Base-by-base conservation (phyloP, 352 stramenopile genomes). In the Pythium phragmiticola region DNA sequence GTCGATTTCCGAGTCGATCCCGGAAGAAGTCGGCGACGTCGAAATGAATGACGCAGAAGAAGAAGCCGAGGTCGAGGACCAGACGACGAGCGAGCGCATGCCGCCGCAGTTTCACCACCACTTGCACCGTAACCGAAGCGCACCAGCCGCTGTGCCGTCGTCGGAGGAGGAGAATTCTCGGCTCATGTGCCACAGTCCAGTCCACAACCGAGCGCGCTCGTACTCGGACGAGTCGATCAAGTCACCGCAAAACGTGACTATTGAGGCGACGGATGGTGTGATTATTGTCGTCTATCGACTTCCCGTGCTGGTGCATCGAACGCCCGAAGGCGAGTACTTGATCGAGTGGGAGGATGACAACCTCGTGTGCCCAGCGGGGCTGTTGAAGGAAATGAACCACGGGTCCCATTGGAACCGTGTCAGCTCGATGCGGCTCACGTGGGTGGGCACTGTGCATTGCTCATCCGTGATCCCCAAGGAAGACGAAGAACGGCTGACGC, bases 211-310 rank as follows among this genome's bases (percentile, higher is more conserved):
- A 28, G 60, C 65, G 19, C 74, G 77, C 7, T 79, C 77, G 51
- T 76, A 80, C 45, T 87, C 80, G 45, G 78, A 91, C 48, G 82
- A 91, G 7, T 74, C 68, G 21, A 73, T 78, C 62, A 82, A 82
- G 50, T 81, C 77, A 23, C 81, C 83, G 16, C 75, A 94, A 53
- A 90, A 94, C 55, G 75, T 95, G 36, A 90, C 83, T 53, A 96
- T 99, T 50, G 94, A 96, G 58, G 88, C 88, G 2, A 97, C 90
- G 0, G 97, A 99, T 71, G 95, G 95, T 36, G 86, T 99, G 6
- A 96, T 99, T 53, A 98, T 99, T 7, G 96, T 98, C 7, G 95
- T 94, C n/a, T 97, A 98, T 42, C 97, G 98, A 61, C 77, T 99
- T 33, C 97, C 97, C 1, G 94, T 99, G 11, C 77, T 98, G 26